Evolutionary conservation across 805 yeast genomes (phyloP).

Genomic region (Ogataea nakhonphanomensis): DNA sequence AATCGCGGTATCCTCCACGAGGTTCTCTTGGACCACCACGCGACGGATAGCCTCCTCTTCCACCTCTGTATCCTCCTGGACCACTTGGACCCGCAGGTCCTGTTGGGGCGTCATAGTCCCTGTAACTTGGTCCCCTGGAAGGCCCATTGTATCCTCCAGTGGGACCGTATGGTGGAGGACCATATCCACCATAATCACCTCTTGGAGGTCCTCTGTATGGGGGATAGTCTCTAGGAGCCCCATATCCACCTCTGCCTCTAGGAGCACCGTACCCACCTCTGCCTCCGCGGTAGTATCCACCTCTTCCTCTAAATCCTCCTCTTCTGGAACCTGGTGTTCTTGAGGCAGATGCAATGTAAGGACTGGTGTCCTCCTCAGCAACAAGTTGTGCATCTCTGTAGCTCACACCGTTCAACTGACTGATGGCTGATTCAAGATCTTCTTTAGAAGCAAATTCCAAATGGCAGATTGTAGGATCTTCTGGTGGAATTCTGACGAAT

Average conservation of each 20-base stretch:
- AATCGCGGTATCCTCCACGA: constrained; percentile 29
- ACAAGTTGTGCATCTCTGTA: constrained; percentile 60
- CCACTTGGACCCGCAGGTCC: constrained; percentile 8
- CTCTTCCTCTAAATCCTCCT: constrained; percentile 46
- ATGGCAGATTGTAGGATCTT: constrained; percentile 43
- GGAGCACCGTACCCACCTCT: constrained; percentile 32
- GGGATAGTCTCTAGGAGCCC: constrained; percentile 29
- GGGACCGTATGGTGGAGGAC: constrained; percentile 24
- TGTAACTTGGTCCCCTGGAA: constrained; percentile 24
- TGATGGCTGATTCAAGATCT: constrained; percentile 70
- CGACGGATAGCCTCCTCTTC: constrained; percentile 39
- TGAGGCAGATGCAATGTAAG: constrained; percentile 48
- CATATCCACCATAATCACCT: constrained; percentile 13
- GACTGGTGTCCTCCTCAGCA: constrained; percentile 75
- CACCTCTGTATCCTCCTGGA: constrained; percentile 34
- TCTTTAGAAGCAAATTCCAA: constrained; percentile 64
- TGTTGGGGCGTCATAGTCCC: constrained; percentile 9
- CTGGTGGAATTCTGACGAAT: constrained; percentile 51
- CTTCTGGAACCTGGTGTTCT: constrained; percentile 43
- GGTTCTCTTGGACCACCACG: constrained; percentile 31
- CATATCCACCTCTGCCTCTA: constrained; percentile 30
- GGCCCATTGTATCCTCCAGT: constrained; percentile 34
- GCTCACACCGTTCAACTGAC: constrained; percentile 66
- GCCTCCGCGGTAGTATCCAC: constrained; percentile 36
- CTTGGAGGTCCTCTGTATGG: constrained; percentile 26